Evolutionary conservation across 2,329 filamentous ascomycete species (phyloP).

Genomic region (Leptographium procerum): DNA sequence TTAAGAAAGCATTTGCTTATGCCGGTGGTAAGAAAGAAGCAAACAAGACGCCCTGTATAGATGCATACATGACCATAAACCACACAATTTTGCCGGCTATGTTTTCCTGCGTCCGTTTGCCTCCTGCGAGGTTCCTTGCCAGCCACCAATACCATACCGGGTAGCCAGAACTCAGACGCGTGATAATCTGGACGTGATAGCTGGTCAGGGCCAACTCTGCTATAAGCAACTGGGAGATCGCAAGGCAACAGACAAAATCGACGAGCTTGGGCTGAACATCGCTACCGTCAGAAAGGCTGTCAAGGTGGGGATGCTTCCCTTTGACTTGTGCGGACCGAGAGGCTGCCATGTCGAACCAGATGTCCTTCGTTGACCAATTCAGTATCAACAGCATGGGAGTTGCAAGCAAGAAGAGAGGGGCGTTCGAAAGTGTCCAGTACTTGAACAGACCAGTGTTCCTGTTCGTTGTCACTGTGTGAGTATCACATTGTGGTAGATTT

Average conservation of each 20-base stretch:
- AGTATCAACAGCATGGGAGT: constrained; percentile 64
- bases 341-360: constrained; percentile 15
- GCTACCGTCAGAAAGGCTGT: not conserved
- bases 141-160: constrained; percentile 83
- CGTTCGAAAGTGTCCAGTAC: constrained; percentile 82
- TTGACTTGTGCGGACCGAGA: constrained; percentile 1
- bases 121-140: constrained; percentile 30
- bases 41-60: constrained; percentile 75
- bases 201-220: constrained; percentile 60
- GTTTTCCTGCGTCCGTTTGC: not conserved
- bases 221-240: constrained; percentile 61
- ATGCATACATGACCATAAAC: constrained; percentile 70
- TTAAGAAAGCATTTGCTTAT: constrained; percentile 23
- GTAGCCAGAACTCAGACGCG: constrained; percentile 76
- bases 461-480: not conserved
- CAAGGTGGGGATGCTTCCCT: not conserved
- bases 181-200: constrained; percentile 93
- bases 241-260: constrained; percentile 43
- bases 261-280: constrained; percentile 11
- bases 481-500: not conserved
- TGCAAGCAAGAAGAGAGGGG: constrained; percentile 80
- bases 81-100: constrained; percentile 33
- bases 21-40: constrained; percentile 87
- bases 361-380: constrained; percentile 43
- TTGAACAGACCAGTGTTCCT: constrained; percentile 81